Evolutionary conservation across 208 protist genomes (phyloP).

Genomic region (Acanthamoeba quina): DNA sequence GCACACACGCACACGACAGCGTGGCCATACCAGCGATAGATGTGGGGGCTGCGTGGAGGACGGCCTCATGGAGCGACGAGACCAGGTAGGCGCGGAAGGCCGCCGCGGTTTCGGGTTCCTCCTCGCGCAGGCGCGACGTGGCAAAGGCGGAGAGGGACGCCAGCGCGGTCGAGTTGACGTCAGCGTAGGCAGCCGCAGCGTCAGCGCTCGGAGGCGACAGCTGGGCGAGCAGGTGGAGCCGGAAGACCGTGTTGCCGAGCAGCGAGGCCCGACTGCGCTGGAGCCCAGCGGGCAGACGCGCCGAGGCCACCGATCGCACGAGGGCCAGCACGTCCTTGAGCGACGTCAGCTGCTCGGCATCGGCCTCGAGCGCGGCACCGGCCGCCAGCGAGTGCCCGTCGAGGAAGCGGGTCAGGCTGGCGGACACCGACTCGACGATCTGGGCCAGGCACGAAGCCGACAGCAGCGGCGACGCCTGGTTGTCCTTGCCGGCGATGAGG

Average conservation of each 20-base stretch:
- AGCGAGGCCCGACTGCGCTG: not conserved
- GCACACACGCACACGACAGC: too few relatives aligned
- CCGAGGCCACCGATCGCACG: not conserved
- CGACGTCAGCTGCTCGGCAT: not conserved
- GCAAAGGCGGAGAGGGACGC: conserved; percentile 1
- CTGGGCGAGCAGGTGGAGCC: not conserved
- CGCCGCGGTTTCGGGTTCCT: not conserved
- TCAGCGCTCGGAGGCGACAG: not conserved
- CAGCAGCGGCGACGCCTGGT: conserved; percentile 4
- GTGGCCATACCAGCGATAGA: not conserved
- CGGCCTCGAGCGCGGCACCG: not conserved
- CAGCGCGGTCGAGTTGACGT: not conserved
- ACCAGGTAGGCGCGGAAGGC: not conserved
- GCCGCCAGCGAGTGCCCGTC: not conserved
- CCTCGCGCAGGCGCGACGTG: not conserved
- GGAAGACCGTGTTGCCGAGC: conserved; percentile 51
- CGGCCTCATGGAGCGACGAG: conserved; percentile 21
- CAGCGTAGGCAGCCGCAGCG: not conserved
- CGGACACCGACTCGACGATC: not conserved
- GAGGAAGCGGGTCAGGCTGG: conserved; percentile 27
- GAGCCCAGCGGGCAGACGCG: not conserved
- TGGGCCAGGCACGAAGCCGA: not conserved
- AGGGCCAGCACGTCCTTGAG: not conserved
- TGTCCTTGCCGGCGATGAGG: conserved; percentile 62
- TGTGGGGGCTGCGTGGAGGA: not conserved